Evolutionary conservation across 345 rosid species (phyloP).

Genomic region (Erucastrum elatum): DNA sequence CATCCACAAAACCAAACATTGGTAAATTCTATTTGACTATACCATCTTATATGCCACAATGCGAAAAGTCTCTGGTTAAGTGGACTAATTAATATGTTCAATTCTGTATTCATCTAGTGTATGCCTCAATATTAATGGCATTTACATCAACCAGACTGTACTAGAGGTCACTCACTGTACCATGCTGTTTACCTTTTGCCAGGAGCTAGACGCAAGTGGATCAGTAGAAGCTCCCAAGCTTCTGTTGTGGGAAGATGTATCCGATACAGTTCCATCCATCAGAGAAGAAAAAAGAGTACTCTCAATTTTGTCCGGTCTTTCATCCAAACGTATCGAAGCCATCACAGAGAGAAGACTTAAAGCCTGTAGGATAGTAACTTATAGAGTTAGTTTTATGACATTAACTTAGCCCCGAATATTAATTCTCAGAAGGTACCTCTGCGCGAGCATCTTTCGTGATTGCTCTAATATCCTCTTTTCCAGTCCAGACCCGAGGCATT

Average conservation of each 20-base stretch:
- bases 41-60: not conserved
- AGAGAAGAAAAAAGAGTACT: constrained; percentile 55
- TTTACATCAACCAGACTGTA: not conserved
- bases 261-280: constrained; percentile 49
- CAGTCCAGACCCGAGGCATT: constrained; percentile 76
- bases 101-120: not conserved
- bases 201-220: constrained; percentile 65
- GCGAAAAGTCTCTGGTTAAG: not conserved
- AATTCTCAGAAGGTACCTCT: constrained; percentile 48
- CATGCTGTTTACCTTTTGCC: constrained; percentile 64
- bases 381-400: constrained; percentile 31
- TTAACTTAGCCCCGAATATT: constrained; percentile 11
- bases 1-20: constrained; percentile 17
- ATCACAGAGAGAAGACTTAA: constrained; percentile 57
- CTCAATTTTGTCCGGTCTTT: constrained; percentile 63
- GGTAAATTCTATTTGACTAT: not conserved
- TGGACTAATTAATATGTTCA: constrained; percentile 12
- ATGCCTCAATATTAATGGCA: not conserved
- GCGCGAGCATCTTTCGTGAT: constrained; percentile 65
- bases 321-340: constrained; percentile 71
- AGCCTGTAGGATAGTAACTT: constrained; percentile 49
- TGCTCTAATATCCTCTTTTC: constrained; percentile 66
- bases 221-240: constrained; percentile 47
- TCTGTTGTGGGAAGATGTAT: constrained; percentile 50
- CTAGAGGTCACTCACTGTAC: not conserved